These are phyloP conservation scores for Geopyxis carbonaria DNA, from an alignment of 495 filamentous ascomycete species.

Conservation along the genomic window DNA sequence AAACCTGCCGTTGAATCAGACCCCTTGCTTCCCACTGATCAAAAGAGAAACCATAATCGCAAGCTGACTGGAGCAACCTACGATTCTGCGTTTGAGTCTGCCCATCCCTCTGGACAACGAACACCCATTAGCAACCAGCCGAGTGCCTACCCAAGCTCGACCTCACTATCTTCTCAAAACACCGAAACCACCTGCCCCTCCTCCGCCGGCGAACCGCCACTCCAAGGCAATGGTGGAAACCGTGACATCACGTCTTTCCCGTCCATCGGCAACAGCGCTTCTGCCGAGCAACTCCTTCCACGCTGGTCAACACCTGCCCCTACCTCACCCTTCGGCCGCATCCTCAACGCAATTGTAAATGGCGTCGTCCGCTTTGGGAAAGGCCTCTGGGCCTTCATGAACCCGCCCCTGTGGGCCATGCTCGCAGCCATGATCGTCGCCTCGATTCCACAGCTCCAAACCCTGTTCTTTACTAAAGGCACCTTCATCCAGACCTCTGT, in stretches of 20 bases:
- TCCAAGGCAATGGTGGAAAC: slow-evolving; percentile 10
- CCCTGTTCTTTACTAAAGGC: slow-evolving; percentile 71
- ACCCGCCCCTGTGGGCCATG: slow-evolving; percentile 97
- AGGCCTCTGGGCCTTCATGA: slow-evolving; percentile 86
- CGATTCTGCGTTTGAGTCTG: slow-evolving; percentile 16
- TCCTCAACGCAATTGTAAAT: slow-evolving; percentile 30
- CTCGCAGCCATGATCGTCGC: slow-evolving; percentile 72
- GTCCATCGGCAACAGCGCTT: neutral
- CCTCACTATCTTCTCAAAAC: slow-evolving; percentile 25
- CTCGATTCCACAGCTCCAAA: slow-evolving; percentile 69
- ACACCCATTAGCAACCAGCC: slow-evolving; percentile 14
- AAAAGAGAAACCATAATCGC: slow-evolving; percentile 11
- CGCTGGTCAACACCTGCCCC: slow-evolving; percentile 8
- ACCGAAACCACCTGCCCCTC: slow-evolving; percentile 15
- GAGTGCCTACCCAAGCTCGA: slow-evolving; percentile 13
- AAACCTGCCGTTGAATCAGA: slow-evolving; percentile 12
- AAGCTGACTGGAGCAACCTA: slow-evolving; percentile 12
- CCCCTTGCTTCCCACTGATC: slow-evolving; percentile 3
- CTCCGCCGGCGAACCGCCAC: slow-evolving; percentile 8
- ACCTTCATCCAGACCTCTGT: slow-evolving; percentile 87
- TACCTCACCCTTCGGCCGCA: slow-evolving; percentile 20
- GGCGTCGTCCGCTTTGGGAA: slow-evolving; percentile 36
- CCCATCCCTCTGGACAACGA: slow-evolving; percentile 16
- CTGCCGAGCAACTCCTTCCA: slow-evolving; percentile 25
- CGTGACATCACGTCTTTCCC: slow-evolving; percentile 29